Evolutionary conservation across 2,329 filamentous ascomycete genomes (phyloP).

Genomic region (Sporothrix euskadiensis): DNA sequence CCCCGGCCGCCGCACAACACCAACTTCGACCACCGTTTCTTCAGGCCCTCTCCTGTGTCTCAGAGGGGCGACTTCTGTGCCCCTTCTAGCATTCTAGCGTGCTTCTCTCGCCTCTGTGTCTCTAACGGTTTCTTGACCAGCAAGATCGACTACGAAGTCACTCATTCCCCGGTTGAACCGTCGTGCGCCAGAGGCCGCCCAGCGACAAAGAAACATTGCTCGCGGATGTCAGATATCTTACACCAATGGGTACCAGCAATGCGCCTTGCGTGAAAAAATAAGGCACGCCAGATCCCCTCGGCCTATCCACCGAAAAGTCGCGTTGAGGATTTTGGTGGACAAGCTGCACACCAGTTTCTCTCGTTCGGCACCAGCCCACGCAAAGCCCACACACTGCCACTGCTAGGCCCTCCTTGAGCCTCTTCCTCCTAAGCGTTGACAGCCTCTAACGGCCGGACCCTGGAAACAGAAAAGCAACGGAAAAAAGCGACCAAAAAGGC

Average conservation of each 20-base stretch:
- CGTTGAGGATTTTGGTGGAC: background rate
- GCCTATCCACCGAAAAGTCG: background rate
- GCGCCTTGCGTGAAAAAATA: background rate
- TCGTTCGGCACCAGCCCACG: background rate
- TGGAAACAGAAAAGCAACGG: background rate
- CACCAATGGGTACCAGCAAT: background rate
- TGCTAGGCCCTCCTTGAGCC: slow-evolving; percentile 1
- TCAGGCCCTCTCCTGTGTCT: background rate
- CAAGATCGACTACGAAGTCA: background rate
- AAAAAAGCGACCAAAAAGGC: slow-evolving; percentile 1
- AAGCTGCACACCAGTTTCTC: background rate
- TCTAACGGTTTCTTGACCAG: background rate
- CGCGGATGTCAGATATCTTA: background rate
- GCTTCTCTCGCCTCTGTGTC: slow-evolving; percentile 5
- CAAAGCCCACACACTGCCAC: slow-evolving; percentile 13
- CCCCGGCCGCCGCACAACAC: slow-evolving; percentile 7
- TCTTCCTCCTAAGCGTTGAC: slow-evolving; percentile 5
- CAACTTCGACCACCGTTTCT: background rate
- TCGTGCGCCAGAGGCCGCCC: slow-evolving; percentile 20
- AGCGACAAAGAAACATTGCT: background rate
- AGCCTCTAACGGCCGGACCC: slow-evolving; percentile 8
- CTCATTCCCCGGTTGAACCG: background rate
- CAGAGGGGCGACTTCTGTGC: slow-evolving; percentile 1
- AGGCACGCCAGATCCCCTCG: background rate
- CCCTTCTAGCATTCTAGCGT: slow-evolving; percentile 19